Evolutionary conservation across 2,329 filamentous ascomycete species (phyloP).

Genomic region (Plectosphaerella sp.): DNA sequence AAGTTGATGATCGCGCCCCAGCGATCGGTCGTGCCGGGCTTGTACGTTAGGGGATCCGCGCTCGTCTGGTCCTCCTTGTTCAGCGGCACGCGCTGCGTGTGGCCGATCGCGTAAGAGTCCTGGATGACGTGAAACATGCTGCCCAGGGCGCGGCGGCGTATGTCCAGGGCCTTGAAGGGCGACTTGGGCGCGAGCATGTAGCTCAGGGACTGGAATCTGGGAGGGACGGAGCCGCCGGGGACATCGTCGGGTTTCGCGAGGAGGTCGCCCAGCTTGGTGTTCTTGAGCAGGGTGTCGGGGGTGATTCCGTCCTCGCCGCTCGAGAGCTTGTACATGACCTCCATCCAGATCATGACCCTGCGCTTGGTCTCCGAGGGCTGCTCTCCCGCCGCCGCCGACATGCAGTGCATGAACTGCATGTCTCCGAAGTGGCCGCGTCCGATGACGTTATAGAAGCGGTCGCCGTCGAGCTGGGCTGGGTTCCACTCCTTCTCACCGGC

Average conservation of each 20-base stretch:
- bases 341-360: conserved; percentile 7
- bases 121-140: conserved; percentile 9
- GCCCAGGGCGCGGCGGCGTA: conserved; percentile 7
- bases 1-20: not conserved
- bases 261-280: too few species aligned
- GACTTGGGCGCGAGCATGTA: conserved; percentile 1
- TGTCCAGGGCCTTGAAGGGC: not conserved
- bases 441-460: not conserved
- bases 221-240: too few species aligned
- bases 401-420: not conserved
- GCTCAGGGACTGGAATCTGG: not conserved
- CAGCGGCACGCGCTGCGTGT: conserved; percentile 4
- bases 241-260: too few species aligned
- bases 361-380: conserved; percentile 3
- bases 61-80: not conserved
- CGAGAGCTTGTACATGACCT: conserved; percentile 9
- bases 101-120: conserved; percentile 11
- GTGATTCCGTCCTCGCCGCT: not conserved
- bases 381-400: not conserved
- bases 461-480: too few species aligned
- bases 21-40: not conserved
- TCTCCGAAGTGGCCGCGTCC: not conserved
- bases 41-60: not conserved
- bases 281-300: too few species aligned
- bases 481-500: too few species aligned